Base-by-base conservation (phyloP, 176 grass and related monocot species). In the Saccharum officinarum region DNA sequence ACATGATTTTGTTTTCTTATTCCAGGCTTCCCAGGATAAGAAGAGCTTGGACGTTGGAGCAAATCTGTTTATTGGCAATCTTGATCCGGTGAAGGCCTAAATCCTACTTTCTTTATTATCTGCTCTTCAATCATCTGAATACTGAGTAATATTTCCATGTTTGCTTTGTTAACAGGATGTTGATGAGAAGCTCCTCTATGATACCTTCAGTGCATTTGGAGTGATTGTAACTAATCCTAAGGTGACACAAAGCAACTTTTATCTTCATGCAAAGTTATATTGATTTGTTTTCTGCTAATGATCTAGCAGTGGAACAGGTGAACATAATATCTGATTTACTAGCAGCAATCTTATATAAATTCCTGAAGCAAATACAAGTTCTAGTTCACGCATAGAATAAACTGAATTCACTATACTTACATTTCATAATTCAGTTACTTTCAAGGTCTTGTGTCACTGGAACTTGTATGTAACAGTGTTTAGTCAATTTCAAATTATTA, bases 21-120 rank as follows among this genome's bases (percentile, higher is more conserved):
- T 91, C 82, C 85, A 99, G 94, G 97, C 97, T 88, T 99, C 94
- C 8, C 97, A 99, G 90, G 97, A 99, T 72, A 99, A 99, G 92
- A 99, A 99, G 82, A 97, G 97, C 76, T 88, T 99, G 82, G 94
- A 97, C 45, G 97, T 99, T 23, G 94, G 97, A 17, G 94, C 97
- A 89, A 99, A 99, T 72, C 97, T 99, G 88, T 99, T 99, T 85
- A 91, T 99, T 72, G 97, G 97, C 75, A 99, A 99, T 83, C 97
- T 99, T 65, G 97, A 99, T 86, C 88, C 88, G 67, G 97, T 99
- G 91, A 91, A 75, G 73, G 54, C 63, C 75, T 76, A 84, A 68
- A 73, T 33, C 75, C 69, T 69, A 73, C 38, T 70, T 84, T 64
- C 25, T 76, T 82, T 12, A 74, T 52, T 75, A 69, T 47, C 80